Base-by-base conservation (phyloP, 169 alveolate genomes). In the Eimeria nieschulzi region DNA sequence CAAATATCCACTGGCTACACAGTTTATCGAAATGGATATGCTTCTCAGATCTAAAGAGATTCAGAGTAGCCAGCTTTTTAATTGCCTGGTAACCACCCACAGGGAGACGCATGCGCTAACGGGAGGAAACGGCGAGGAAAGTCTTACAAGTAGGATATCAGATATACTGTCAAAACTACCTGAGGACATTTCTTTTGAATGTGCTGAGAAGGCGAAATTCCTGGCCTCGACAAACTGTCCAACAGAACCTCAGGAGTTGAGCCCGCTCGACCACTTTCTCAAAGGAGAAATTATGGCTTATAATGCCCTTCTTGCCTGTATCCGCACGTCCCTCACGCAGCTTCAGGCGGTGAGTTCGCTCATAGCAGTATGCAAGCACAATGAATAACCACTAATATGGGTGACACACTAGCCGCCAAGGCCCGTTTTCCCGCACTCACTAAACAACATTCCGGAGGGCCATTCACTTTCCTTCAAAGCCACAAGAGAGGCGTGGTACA, bases 161-260 rank as follows among this genome's bases (percentile, higher is more conserved):
- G 92, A 85, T 12, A 63, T 85, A 54, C 64, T 85, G 15, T 46
- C 53, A 66, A 72, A 73, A 23, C 75, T 85, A n/a, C 92, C 92
- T 68, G 73, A 61, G 71, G 75, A 68, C 17, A 55, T 85, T 10
- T 72, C 80, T 15, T 10, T 12, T 10, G 84, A 68, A 8, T 26
- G 23, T 12, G 72, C 76, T 17, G 33, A 21, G 46, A 26, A 23
- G 25, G 33, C 54, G 21, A 73, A 26, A 61, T 71, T 85, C 53
- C 63, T 70, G 51, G 53, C 51, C 15, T 54, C 26, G 63, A 39
- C 55, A 85, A 68, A 70, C 76, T 8, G 61, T 3, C 84, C 55
- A 19, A 85, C 73, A n/a, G 82, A 70, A 61, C 61, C 53, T 51
- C 21, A n/a, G 56, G 92, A 71, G 73, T 61, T 85, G 17, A n/a